A percentile compares a stretch with the other conserved stretches of the same genome.
Evolutionary conservation across 108 stramenopile species (phyloP).

Genomic region (Pseudonitzschia pungens): DNA sequence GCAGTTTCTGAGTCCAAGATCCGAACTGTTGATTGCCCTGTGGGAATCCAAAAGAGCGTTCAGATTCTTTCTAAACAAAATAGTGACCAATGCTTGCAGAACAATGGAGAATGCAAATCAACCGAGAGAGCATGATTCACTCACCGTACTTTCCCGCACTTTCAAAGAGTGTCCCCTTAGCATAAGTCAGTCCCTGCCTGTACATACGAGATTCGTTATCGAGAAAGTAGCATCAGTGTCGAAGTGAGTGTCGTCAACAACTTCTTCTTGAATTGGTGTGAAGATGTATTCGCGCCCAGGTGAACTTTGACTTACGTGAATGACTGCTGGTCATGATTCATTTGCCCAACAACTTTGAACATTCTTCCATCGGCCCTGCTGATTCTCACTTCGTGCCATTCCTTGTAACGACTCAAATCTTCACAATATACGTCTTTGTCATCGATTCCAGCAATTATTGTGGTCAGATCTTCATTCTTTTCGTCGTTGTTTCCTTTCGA

Average conservation of each 20-base stretch:
- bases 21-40: constrained; percentile 53
- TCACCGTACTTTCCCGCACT: constrained; percentile 60
- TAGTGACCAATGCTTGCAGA: too few relatives aligned
- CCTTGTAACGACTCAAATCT: constrained; percentile 11
- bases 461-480: neutral
- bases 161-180: constrained; percentile 67
- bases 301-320: constrained; percentile 59
- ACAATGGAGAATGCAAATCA: too few relatives aligned
- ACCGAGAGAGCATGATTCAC: too few relatives aligned
- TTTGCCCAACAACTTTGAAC: constrained; percentile 58
- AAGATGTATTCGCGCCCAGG: neutral
- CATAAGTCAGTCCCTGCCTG: constrained; percentile 82
- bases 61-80: too few relatives aligned
- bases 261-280: neutral
- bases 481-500: neutral
- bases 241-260: neutral
- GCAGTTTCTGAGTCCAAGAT: constrained; percentile 66
- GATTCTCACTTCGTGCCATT: constrained; percentile 28
- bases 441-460: constrained; percentile 7
- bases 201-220: neutral
- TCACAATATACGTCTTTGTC: constrained; percentile 18
- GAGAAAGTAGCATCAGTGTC: neutral
- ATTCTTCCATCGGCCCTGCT: constrained; percentile 38
- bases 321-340: constrained; percentile 55
- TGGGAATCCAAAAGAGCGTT: too few relatives aligned